Evolutionary conservation across 768 basidiomycete species (phyloP).

Genomic region (Naganishia onofrii): DNA sequence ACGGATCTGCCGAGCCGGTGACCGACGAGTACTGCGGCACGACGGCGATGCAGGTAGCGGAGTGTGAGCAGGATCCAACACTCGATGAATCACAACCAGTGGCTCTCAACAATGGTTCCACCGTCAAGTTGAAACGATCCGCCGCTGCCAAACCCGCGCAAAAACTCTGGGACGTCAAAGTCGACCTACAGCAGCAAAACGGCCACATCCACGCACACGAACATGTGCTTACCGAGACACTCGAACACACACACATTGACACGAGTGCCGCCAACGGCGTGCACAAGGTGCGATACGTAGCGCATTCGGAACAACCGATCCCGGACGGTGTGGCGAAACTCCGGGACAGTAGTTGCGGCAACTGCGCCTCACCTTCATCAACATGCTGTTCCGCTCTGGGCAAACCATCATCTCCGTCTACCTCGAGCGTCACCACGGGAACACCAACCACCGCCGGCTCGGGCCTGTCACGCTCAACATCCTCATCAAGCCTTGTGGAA

Average conservation of each 20-base stretch:
- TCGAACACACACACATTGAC: conserved; percentile 9
- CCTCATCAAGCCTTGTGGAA: not conserved
- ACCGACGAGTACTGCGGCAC: conserved; percentile 17
- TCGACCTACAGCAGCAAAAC: conserved; percentile 1
- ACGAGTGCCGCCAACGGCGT: not conserved
- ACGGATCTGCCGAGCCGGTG: not conserved
- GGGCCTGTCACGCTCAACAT: conserved; percentile 9
- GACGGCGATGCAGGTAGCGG: conserved; percentile 21
- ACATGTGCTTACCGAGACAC: conserved; percentile 15
- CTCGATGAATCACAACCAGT: not conserved
- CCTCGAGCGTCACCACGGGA: not conserved
- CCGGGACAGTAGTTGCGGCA: conserved; percentile 9
- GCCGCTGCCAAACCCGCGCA: not conserved
- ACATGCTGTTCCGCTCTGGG: conserved; percentile 18
- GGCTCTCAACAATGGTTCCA: not conserved
- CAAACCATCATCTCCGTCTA: conserved; percentile 1
- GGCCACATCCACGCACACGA: conserved; percentile 13
- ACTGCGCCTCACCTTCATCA: conserved; percentile 25
- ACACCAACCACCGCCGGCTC: conserved; percentile 7
- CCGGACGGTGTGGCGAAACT: conserved; percentile 9
- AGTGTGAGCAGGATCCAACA: conserved; percentile 13
- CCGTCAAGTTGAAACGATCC: conserved; percentile 14
- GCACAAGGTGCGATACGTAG: conserved; percentile 16
- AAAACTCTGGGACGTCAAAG: conserved; percentile 6
- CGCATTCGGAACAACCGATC: conserved; percentile 14